phyloP scores from a whole-genome alignment of 2,329 filamentous ascomycete genomes.

The Alternaria alternata region DNA sequence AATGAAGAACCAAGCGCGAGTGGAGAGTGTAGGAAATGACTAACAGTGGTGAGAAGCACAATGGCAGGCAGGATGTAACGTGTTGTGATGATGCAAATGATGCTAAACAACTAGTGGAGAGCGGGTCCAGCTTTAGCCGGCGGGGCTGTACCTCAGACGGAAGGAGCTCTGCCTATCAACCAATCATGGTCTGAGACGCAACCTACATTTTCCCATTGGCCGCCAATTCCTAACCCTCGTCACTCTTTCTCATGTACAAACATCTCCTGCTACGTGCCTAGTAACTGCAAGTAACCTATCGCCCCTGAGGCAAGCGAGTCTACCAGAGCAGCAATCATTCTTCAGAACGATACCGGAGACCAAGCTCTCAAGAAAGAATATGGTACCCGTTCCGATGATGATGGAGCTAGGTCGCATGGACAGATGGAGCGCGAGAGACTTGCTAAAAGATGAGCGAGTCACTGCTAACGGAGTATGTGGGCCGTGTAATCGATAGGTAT shows the following conservation, averaged over 20 bases:
- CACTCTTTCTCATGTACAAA: not conserved
- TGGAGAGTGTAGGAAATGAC: not conserved
- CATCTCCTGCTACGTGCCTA: not conserved
- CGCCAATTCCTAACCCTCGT: not conserved
- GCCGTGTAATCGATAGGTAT: not conserved
- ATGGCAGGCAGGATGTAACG: slow-evolving; percentile 10
- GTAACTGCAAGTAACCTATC: not conserved
- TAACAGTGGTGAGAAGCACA: not conserved
- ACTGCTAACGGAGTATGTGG: not conserved
- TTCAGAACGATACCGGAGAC: not conserved
- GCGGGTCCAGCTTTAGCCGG: slow-evolving; percentile 14
- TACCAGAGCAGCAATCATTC: not conserved
- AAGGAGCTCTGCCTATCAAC: not conserved
- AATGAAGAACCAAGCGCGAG: not conserved
- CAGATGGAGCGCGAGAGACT: not conserved
- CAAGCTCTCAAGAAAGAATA: not conserved
- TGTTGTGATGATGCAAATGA: slow-evolving; percentile 16
- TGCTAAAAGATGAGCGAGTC: not conserved
- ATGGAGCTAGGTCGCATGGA: not conserved
- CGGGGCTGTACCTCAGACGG: slow-evolving; percentile 4
- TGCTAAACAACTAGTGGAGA: slow-evolving; percentile 12
- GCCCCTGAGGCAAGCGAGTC: not conserved
- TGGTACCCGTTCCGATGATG: not conserved
- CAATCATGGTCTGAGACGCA: not conserved
- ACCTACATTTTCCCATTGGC: not conserved